These are phyloP conservation scores for Sequoia sempervirens DNA, from an alignment of 75 land plant species.

Conservation along the genomic window DNA sequence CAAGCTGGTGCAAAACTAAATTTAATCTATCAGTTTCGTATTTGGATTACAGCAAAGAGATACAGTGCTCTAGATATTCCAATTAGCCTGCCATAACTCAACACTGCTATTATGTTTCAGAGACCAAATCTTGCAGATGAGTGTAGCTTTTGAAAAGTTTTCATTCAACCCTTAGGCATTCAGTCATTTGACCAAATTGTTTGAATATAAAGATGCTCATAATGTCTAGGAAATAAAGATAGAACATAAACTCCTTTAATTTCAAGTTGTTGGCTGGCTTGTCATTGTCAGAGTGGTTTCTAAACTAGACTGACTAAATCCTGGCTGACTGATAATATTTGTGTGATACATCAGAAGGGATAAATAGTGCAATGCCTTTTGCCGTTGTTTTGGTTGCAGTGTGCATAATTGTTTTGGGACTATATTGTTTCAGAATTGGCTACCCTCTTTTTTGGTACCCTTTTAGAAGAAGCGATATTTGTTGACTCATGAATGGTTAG, in stretches of 20 bases:
- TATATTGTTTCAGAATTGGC: neutral
- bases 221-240: neutral
- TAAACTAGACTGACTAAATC: no score
- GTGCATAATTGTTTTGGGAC: neutral
- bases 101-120: neutral
- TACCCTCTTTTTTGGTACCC: neutral
- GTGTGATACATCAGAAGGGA: neutral
- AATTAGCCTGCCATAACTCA: neutral
- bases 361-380: neutral
- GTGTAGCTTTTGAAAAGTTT: no score
- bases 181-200: neutral
- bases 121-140: neutral
- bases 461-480: neutral
- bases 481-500: neutral
- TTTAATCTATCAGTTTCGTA: neutral
- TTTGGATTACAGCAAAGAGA: no score
- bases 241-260: neutral
- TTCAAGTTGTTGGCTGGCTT: neutral
- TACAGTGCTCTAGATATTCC: neutral
- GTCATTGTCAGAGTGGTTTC: neutral
- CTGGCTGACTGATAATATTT: no score
- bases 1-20: neutral
- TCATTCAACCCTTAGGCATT: neutral
- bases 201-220: neutral
- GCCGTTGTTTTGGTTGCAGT: neutral